These are phyloP conservation scores for Russula vinacea DNA, from an alignment of 768 basidiomycete species.

Conservation along the genomic window DNA sequence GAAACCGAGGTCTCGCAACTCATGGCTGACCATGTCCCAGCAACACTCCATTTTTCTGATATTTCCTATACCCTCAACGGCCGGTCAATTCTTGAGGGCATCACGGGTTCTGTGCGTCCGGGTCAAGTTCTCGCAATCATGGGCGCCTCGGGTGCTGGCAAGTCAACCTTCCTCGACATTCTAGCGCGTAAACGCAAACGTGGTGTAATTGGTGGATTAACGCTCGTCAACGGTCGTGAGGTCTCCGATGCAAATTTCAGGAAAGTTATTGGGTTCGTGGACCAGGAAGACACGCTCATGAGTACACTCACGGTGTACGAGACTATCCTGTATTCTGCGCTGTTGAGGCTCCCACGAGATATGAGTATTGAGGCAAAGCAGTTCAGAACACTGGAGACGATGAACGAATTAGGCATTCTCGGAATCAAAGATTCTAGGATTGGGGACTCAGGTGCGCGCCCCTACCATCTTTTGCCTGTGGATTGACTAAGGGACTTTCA, in stretches of 20 bases:
- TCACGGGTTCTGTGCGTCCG: constrained; percentile 80
- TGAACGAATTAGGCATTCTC: constrained; percentile 93
- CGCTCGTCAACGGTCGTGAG: constrained; percentile 81
- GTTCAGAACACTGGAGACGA: constrained; percentile 88
- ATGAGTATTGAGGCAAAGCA: constrained; percentile 97
- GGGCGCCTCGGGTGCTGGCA: constrained; percentile 95
- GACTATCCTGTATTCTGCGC: constrained; percentile 90
- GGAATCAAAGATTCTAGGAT: constrained; percentile 87
- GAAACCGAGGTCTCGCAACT: constrained; percentile 78
- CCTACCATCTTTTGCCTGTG: background rate
- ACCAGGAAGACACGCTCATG: constrained; percentile 98
- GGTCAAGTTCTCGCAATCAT: constrained; percentile 94
- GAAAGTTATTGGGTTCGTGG: constrained; percentile 89
- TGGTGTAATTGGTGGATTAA: constrained; percentile 68
- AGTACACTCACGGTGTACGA: constrained; percentile 97
- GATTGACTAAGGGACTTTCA: constrained; percentile 33
- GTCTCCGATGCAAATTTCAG: constrained; percentile 74
- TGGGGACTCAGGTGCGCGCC: constrained; percentile 72
- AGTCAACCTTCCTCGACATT: constrained; percentile 95
- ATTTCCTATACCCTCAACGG: constrained; percentile 74
- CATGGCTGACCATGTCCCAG: constrained; percentile 93
- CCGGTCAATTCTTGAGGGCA: constrained; percentile 69
- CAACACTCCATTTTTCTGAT: constrained; percentile 85
- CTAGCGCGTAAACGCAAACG: constrained; percentile 87
- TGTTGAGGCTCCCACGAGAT: constrained; percentile 85